phyloP scores from a whole-genome alignment of 768 basidiomycete species.

The Candolleomyces eurysporus region DNA sequence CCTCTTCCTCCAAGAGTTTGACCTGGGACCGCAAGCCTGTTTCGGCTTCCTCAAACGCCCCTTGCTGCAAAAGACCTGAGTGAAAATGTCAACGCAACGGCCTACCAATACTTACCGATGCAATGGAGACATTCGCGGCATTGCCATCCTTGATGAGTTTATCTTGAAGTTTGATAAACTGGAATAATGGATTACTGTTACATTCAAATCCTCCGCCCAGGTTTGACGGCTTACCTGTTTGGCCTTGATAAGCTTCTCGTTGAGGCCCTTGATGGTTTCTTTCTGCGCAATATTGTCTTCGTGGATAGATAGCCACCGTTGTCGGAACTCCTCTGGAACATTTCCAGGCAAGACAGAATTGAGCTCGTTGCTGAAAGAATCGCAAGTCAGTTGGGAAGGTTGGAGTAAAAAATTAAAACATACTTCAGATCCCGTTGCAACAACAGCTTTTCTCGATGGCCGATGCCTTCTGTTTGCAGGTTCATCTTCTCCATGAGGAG shows the following conservation, averaged over 20 bases:
- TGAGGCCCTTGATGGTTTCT: constrained; percentile 64
- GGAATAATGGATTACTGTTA: neutral
- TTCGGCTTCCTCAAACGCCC: constrained; percentile 72
- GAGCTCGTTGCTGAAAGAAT: constrained; percentile 68
- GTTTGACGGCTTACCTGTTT: constrained; percentile 48
- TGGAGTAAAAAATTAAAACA: constrained; percentile 8
- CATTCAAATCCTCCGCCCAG: neutral
- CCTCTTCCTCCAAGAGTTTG: constrained; percentile 61
- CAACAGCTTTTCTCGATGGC: constrained; percentile 82
- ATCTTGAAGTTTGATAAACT: constrained; percentile 95
- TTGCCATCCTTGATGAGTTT: constrained; percentile 83
- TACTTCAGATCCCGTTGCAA: constrained; percentile 77
- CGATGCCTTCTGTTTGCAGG: constrained; percentile 87
- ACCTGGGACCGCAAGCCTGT: constrained; percentile 63
- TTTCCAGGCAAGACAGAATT: constrained; percentile 61
- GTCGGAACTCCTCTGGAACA: constrained; percentile 82
- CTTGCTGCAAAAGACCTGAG: constrained; percentile 25
- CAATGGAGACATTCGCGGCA: constrained; percentile 47
- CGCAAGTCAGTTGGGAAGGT: neutral
- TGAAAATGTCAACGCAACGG: neutral
- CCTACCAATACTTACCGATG: constrained; percentile 37
- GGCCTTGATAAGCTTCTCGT: constrained; percentile 80
- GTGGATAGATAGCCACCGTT: constrained; percentile 69
- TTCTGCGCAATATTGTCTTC: constrained; percentile 73
- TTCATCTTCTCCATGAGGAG: constrained; percentile 91